phyloP scores from a whole-genome alignment of 225 moss, liverwort and hornwort genomes.

The Anthoceros angustus region DNA sequence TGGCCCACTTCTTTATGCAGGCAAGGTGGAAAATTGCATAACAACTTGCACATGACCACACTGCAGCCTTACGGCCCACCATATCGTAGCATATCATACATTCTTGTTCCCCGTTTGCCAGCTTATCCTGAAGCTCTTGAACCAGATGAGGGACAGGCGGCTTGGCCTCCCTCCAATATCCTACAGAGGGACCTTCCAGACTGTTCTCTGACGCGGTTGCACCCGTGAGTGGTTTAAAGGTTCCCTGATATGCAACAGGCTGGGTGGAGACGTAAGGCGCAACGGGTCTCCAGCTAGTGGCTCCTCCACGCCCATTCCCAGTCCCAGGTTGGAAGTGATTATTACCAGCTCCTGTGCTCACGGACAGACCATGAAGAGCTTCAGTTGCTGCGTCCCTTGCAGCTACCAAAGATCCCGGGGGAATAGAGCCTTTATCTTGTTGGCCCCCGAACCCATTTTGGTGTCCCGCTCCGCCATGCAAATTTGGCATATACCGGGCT shows the following conservation, averaged over 20 bases:
- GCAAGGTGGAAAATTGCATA: slow-evolving; percentile 83
- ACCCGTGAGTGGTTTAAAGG: background rate
- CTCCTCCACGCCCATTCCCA: background rate
- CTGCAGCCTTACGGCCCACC: slow-evolving; percentile 55
- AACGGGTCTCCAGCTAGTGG: background rate
- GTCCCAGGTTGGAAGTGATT: background rate
- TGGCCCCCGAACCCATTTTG: background rate
- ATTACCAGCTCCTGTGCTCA: background rate
- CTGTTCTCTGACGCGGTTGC: background rate
- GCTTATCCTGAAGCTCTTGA: slow-evolving; percentile 84
- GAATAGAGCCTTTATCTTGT: background rate
- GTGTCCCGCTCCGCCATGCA: background rate
- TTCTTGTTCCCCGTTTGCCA: slow-evolving; percentile 56
- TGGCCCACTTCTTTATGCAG: slow-evolving; percentile 79
- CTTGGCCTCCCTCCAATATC: slow-evolving; percentile 13
- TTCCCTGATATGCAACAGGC: background rate
- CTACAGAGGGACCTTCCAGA: background rate
- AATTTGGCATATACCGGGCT: slow-evolving; percentile 1
- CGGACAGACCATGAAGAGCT: background rate
- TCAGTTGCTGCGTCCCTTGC: background rate
- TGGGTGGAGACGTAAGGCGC: background rate
- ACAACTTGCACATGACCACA: slow-evolving; percentile 88
- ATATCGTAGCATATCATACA: slow-evolving; percentile 96
- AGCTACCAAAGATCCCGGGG: background rate
- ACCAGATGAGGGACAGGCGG: slow-evolving; percentile 54